These are phyloP conservation scores for Actinomucor elegans DNA, from an alignment of 371 early-diverging fungal species.

Conservation along the genomic window DNA sequence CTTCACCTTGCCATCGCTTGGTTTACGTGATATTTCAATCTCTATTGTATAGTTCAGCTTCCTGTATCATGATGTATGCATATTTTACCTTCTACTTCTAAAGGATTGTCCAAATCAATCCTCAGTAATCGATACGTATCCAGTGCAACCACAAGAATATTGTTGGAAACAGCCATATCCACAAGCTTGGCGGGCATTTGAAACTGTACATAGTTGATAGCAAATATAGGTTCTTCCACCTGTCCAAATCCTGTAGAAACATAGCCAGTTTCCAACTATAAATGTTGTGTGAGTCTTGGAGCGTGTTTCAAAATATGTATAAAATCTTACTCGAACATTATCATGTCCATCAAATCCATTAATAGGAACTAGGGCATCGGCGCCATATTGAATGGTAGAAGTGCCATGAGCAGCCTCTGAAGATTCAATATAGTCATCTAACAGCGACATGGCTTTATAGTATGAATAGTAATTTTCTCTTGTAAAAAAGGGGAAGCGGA, in stretches of 20 bases:
- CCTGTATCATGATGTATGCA: neutral
- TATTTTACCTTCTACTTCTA: conserved; percentile 40
- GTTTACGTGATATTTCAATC: conserved; percentile 71
- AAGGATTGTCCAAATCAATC: conserved; percentile 65
- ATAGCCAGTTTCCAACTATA: conserved; percentile 57
- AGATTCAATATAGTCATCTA: conserved; percentile 43
- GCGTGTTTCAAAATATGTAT: neutral
- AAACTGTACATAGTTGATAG: conserved; percentile 82
- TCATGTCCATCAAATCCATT: conserved; percentile 15
- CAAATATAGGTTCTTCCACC: conserved; percentile 64
- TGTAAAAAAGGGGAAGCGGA: neutral
- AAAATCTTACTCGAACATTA: conserved; percentile 12
- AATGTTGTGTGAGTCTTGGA: neutral
- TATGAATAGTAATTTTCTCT: too few relatives aligned
- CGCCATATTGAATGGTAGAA: neutral
- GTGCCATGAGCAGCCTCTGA: conserved; percentile 8
- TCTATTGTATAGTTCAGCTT: conserved; percentile 56
- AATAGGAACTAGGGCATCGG: conserved; percentile 3
- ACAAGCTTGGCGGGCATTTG: conserved; percentile 69
- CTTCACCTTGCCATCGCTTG: conserved; percentile 62
- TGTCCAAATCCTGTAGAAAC: conserved; percentile 50
- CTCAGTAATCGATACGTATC: conserved; percentile 65
- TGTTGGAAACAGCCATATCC: conserved; percentile 77
- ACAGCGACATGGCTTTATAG: conserved; percentile 30
- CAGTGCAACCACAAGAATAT: conserved; percentile 73